Base-by-base conservation (phyloP, 202 grass and related monocot genomes). In the Saccharum hybrid region DNA sequence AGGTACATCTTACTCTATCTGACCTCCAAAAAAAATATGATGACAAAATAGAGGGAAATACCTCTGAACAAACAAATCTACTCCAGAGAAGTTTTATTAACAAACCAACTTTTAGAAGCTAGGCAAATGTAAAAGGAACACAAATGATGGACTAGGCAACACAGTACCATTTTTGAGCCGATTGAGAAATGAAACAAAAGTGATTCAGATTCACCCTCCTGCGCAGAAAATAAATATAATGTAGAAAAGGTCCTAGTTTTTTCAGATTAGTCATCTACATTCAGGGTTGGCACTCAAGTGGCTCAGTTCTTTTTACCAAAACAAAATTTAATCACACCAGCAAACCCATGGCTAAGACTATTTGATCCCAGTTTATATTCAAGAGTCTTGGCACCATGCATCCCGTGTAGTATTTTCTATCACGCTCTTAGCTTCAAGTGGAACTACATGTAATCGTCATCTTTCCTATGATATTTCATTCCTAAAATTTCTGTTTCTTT, bases 301-400 rank as follows among this genome's bases (percentile, higher is more conserved):
- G 49, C 1, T 60, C 21, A 46, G 19, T 74, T 74, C 51, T 37
- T 77, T 77, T 51, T 33, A 77, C 30, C 10, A 82, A 76, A 57
- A 76, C 39, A 77, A 71, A 69, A 34, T 34, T 71, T 56, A 66
- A 73, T 61, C 72, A 48, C 70, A 68, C 46, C 61, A 81, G 19
- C 36, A 86, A 86, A 37, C 33, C 34, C 45, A 48, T 48, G 45
- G 45, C 16, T 49, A 49, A 49, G 46, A 49, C 46, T 49, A 49
- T 49, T 49, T 49, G 4, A 49, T 49, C 46, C 46, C 4, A 6
- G 46, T 4, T 49, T 49, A 52, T 66, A 71, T 67, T 56, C 42
- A 6, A 37, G 8, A 30, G n/a, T 57, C 31, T 21, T 49, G 49
- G 12, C 19, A 66, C 3, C 80, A 65, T 28, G 46, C 81, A 83